These are phyloP conservation scores for Alternaria novae-zelandiae DNA, from an alignment of 2,329 filamentous ascomycete species.

Conservation along the genomic window DNA sequence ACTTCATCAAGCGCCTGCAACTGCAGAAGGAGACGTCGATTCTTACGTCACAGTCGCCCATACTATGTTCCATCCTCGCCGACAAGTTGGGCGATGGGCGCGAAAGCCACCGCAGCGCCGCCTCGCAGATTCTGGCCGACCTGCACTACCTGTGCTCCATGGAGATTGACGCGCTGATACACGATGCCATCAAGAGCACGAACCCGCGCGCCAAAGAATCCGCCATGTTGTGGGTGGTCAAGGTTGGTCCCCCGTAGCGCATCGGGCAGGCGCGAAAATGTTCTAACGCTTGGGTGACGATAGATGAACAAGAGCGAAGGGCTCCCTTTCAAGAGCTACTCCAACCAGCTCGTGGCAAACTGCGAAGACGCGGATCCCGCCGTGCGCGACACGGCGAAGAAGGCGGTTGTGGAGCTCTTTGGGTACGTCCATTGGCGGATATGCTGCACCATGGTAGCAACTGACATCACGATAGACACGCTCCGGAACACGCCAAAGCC, in stretches of 20 bases:
- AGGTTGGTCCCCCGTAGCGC: constrained; percentile 55
- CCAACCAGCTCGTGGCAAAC: constrained; percentile 80
- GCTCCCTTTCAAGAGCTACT: constrained; percentile 82
- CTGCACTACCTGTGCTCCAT: constrained; percentile 72
- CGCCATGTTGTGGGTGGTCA: constrained; percentile 83
- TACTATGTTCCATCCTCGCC: constrained; percentile 75
- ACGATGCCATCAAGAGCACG: constrained; percentile 77
- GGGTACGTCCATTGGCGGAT: constrained; percentile 56
- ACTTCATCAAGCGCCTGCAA: constrained; percentile 83
- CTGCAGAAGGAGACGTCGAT: constrained; percentile 82
- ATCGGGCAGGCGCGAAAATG: not conserved
- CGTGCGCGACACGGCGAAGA: constrained; percentile 84
- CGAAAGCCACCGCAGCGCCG: constrained; percentile 79
- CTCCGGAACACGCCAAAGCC: constrained; percentile 81
- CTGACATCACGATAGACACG: constrained; percentile 62
- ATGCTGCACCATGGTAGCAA: not conserved
- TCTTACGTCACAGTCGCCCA: constrained; percentile 70
- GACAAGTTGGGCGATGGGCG: constrained; percentile 89
- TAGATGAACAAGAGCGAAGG: constrained; percentile 83
- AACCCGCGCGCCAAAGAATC: constrained; percentile 85
- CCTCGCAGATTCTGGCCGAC: constrained; percentile 77
- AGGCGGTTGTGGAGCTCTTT: constrained; percentile 85
- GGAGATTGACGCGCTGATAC: constrained; percentile 81
- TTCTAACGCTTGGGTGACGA: constrained; percentile 19
- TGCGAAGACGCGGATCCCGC: constrained; percentile 89